Base-by-base conservation (phyloP, 208 protist genomes). In the Vickermania ingenoplastis region DNA sequence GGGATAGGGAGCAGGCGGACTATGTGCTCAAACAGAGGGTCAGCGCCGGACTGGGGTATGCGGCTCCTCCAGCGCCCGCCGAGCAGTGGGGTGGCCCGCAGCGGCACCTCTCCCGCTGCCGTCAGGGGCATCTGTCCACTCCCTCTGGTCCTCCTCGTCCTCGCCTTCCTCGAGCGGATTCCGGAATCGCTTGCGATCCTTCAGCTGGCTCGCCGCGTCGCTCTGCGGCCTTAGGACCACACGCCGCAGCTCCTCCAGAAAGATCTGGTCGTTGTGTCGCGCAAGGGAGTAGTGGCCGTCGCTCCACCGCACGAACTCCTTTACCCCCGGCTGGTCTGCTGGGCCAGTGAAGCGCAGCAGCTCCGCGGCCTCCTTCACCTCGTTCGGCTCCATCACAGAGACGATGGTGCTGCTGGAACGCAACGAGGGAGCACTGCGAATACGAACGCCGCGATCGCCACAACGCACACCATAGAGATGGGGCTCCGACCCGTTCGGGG, bases 271-370 rank as follows among this genome's bases (percentile, higher is more conserved):
- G 0, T 60, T 67, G 31, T 77, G 80, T 22, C 73, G 67, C 41
- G 89, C 45, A 25, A 89, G 63, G 0, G 81, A 88, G 58, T 79
- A 92, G 14, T 79, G 79, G 3, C 79, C 85, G 14, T 75, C 59
- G n/a, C 71, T 54, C 85, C 85, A 92, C 58, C 84, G 55, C 51
- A 89, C 73, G 65, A 85, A 89, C 4, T 69, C 58, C n/a, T 55
- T 24, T 3, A 1, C 49, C 25, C 29, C 45, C 1, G n/a, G 25
- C 11, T 45, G 36, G 11, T 45, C 36, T 45, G 36, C 36, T 7
- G 36, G 36, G 36, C 11, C 11, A n/a, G 7, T 7, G 17, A 45
- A 62, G 17, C 66, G 63, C 36, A 84, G 61, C 1, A 84, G 45
- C 1, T 73, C 76, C 11, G 69, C 53, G 13, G 78, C 80, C 36